phyloP scores from a whole-genome alignment of 2,329 filamentous ascomycete species.

The Pyricularia pennisetigena region DNA sequence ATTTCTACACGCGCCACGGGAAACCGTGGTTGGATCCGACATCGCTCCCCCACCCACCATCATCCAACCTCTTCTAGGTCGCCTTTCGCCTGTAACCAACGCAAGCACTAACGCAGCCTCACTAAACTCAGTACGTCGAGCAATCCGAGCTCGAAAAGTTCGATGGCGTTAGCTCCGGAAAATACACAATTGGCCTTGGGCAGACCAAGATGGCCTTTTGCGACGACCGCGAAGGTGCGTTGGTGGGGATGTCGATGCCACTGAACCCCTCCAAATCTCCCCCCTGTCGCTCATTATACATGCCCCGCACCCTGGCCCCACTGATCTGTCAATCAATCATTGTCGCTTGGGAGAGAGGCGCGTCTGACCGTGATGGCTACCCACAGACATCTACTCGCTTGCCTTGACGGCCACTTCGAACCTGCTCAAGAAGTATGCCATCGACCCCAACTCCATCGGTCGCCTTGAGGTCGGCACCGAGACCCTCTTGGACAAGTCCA shows the following conservation, averaged over 20 bases:
- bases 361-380: constrained; percentile 4
- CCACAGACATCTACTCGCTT: constrained; percentile 76
- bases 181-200: constrained; percentile 85
- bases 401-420: constrained; percentile 68
- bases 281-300: neutral
- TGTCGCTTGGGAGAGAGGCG: neutral
- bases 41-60: neutral
- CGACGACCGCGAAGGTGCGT: constrained; percentile 75
- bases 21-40: constrained; percentile 3
- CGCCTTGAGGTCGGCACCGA: constrained; percentile 79
- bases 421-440: constrained; percentile 73
- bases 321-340: neutral
- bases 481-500: constrained; percentile 81
- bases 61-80: neutral
- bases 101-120: neutral
- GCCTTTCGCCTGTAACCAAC: neutral
- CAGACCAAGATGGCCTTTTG: constrained; percentile 92
- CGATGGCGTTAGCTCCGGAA: constrained; percentile 71
- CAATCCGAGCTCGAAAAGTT: constrained; percentile 77
- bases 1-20: neutral
- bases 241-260: neutral
- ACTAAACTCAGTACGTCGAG: constrained; percentile 59
- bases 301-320: neutral
- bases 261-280: neutral
- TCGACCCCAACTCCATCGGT: constrained; percentile 69